Conservation (phyloP, 495 filamentous ascomycete genomes). For the Chaetomidium leptoderma region DNA sequence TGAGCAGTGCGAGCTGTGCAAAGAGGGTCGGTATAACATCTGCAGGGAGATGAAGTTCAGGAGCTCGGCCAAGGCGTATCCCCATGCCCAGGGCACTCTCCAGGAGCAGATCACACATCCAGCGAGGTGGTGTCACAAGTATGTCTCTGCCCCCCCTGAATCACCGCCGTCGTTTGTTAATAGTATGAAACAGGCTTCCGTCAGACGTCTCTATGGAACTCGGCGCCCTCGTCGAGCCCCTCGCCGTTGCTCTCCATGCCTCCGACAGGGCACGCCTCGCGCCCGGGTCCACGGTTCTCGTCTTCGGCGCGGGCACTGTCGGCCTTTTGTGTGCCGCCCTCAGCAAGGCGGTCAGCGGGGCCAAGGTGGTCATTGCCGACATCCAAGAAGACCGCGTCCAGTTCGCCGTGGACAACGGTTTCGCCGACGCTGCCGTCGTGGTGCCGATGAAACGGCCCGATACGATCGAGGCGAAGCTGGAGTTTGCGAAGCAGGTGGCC, state of each 20-base stretch:
- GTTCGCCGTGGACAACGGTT: constrained; percentile 66
- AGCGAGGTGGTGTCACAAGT: constrained; percentile 61
- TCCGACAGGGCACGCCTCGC: constrained; percentile 56
- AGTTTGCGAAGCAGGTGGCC: constrained; percentile 58
- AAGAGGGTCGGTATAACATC: constrained; percentile 74
- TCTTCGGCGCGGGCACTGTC: constrained; percentile 79
- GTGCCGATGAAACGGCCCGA: constrained; percentile 57
- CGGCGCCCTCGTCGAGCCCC: constrained; percentile 73
- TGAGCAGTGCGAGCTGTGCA: constrained; percentile 60
- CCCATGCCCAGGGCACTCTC: constrained; percentile 78
- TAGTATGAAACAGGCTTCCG: constrained; percentile 50
- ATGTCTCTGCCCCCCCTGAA: constrained; percentile 18
- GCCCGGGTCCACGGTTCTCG: constrained; percentile 53
- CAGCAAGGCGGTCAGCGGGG: constrained; percentile 41
- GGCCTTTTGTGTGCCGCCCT: constrained; percentile 71
- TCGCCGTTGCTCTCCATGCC: constrained; percentile 77
- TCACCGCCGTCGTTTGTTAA: neutral
- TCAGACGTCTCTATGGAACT: constrained; percentile 56
- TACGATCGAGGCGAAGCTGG: constrained; percentile 54
- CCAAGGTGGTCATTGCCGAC: constrained; percentile 66
- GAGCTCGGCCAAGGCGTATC: constrained; percentile 70
- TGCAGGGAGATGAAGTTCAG: constrained; percentile 75
- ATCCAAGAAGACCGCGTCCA: constrained; percentile 67
- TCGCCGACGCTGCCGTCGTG: constrained; percentile 58
- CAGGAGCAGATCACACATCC: constrained; percentile 77